A percentile compares a stretch with the other conserved stretches of the same genome.
These are phyloP conservation scores for Falciphora oryzae DNA, from an alignment of 2,329 filamentous ascomycete species.

Conservation along the genomic window DNA sequence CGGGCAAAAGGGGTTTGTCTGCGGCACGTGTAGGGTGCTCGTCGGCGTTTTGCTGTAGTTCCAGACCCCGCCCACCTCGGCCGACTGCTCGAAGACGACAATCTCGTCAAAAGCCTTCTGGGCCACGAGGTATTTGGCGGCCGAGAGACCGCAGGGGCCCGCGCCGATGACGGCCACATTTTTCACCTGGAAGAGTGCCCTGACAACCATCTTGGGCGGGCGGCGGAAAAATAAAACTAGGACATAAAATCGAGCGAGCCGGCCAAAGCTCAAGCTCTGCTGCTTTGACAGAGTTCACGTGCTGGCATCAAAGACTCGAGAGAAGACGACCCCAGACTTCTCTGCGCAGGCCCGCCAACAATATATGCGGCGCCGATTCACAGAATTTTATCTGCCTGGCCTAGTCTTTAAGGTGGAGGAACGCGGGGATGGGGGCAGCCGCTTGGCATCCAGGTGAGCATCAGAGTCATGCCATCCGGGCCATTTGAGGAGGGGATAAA, in stretches of 20 bases:
- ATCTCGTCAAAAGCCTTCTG: slow-evolving; percentile 63
- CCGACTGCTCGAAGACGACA: slow-evolving; percentile 76
- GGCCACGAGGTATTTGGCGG: slow-evolving; percentile 73
- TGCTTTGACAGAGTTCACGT: not conserved
- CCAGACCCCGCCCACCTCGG: slow-evolving; percentile 77
- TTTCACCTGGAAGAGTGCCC: slow-evolving; percentile 41
- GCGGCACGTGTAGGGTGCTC: slow-evolving; percentile 53
- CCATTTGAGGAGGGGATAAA: not conserved
- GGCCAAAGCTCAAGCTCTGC: not conserved
- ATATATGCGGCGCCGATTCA: not conserved
- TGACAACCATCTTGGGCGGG: slow-evolving; percentile 1
- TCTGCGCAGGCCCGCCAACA: not conserved
- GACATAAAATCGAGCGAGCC: not conserved
- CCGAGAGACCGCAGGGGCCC: slow-evolving; percentile 71
- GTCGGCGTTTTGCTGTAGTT: slow-evolving; percentile 58
- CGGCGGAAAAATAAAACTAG: not conserved
- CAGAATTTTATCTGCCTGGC: not conserved
- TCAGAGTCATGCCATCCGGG: not conserved
- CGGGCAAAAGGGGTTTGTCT: slow-evolving; percentile 57
- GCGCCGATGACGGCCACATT: slow-evolving; percentile 76
- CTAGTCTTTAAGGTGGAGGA: not conserved
- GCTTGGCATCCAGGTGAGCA: not conserved
- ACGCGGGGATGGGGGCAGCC: not conserved
- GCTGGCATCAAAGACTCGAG: not conserved
- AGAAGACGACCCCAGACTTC: too few relatives aligned